Percentiles rank a stretch among this genome's conserved stretches.
phyloP scores from a whole-genome alignment of 148 eudicot species.

The Gaultheria prostrata region DNA sequence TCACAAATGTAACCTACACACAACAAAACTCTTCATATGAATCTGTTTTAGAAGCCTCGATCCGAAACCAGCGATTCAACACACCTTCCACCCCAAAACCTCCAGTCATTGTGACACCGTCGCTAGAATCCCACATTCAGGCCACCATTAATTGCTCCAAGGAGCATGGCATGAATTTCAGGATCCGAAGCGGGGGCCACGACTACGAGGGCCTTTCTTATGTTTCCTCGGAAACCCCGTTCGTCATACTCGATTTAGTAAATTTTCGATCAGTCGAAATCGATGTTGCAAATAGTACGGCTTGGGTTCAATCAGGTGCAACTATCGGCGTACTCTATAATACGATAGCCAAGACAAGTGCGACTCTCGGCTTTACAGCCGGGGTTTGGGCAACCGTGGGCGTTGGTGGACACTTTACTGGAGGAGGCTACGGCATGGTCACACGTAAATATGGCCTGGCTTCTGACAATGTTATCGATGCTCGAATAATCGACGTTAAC shows the following conservation, averaged over 20 bases:
- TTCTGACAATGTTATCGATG: slow-evolving; percentile 7
- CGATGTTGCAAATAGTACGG: not conserved
- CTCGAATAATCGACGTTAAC: slow-evolving; percentile 3
- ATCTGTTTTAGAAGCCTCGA: not conserved
- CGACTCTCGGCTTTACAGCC: not conserved
- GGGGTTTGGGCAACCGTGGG: slow-evolving; percentile 15
- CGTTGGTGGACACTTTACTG: slow-evolving; percentile 18
- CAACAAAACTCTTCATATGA: slow-evolving; percentile 7
- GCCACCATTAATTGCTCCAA: not conserved
- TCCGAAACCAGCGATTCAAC: slow-evolving; percentile 5
- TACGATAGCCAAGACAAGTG: slow-evolving; percentile 2
- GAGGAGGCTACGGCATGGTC: slow-evolving; percentile 13
- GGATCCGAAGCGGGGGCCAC: slow-evolving; percentile 15
- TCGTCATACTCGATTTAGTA: slow-evolving; percentile 1
- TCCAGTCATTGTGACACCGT: slow-evolving; percentile 4
- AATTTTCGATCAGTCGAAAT: not conserved
- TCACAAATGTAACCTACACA: slow-evolving; percentile 14
- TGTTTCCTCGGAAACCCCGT: not conserved
- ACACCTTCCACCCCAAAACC: slow-evolving; percentile 4
- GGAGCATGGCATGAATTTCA: not conserved
- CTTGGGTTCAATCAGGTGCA: slow-evolving; percentile 15
- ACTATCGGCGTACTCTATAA: not conserved
- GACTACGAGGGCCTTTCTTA: slow-evolving; percentile 22
- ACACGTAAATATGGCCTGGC: slow-evolving; percentile 12
- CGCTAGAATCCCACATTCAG: slow-evolving; percentile 6